phyloP scores from a whole-genome alignment of 805 yeast species.

The Barnettozyma sp. region DNA sequence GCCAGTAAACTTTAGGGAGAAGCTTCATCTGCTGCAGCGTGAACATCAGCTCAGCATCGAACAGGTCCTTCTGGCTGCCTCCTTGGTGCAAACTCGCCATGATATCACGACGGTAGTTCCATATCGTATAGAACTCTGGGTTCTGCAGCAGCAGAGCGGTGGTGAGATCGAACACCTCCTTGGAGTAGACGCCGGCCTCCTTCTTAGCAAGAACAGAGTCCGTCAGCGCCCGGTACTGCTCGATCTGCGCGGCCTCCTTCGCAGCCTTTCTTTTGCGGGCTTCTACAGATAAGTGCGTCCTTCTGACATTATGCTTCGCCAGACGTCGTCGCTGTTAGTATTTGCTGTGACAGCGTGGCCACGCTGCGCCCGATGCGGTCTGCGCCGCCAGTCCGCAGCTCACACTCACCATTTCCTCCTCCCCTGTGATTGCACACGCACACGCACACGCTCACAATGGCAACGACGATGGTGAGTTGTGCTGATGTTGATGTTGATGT shows the following conservation, averaged over 20 bases:
- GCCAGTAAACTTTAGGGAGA: conserved; percentile 91
- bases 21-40: conserved; percentile 49
- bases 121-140: conserved; percentile 82
- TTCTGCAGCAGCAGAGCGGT: conserved; percentile 53
- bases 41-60: conserved; percentile 55
- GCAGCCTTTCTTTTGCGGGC: conserved; percentile 43
- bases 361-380: no score
- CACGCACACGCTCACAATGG: no score
- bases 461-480: no score
- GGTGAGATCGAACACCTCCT: conserved; percentile 44
- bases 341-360: no score
- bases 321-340: no score
- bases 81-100: conserved; percentile 25
- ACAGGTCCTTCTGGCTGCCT: conserved; percentile 21
- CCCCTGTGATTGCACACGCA: no score
- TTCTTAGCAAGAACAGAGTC: conserved; percentile 35
- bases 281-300: conserved; percentile 50
- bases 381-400: no score
- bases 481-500: no score
- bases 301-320: conserved; percentile 67
- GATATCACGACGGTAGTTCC: conserved; percentile 85
- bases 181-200: conserved; percentile 25
- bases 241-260: conserved; percentile 57
- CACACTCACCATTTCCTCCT: no score
- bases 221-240: conserved; percentile 43